phyloP scores from a whole-genome alignment of 768 basidiomycete species.

The Rhodosporidiobolus odoratus region DNA sequence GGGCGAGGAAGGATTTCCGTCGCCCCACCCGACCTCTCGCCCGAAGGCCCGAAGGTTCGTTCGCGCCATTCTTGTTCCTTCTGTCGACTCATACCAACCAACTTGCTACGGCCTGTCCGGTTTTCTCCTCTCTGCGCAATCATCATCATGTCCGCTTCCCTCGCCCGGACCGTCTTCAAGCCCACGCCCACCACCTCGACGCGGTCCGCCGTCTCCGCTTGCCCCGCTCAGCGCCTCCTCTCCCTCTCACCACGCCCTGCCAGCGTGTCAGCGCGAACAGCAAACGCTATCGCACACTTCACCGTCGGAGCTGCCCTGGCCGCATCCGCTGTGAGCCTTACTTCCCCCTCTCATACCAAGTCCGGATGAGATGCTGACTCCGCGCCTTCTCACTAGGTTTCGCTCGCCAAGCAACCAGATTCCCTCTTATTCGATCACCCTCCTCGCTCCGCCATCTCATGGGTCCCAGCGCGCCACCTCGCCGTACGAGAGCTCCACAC shows the following conservation, averaged over 20 bases:
- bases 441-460: constrained; percentile 12
- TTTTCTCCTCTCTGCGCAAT: no score
- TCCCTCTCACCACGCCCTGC: not conserved
- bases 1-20: no score
- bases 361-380: not conserved
- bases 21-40: no score
- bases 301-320: constrained; percentile 1
- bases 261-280: not conserved
- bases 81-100: no score
- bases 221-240: not conserved
- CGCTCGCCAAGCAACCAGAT: constrained; percentile 11
- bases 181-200: not conserved
- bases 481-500: not conserved
- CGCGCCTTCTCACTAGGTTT: not conserved
- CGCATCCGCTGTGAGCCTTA: constrained; percentile 2
- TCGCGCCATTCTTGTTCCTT: no score
- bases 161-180: constrained; percentile 24
- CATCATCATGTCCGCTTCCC: constrained; percentile 16
- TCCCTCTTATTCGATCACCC: constrained; percentile 17
- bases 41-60: no score
- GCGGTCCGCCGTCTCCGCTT: not conserved
- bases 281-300: constrained; percentile 14
- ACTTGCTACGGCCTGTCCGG: no score
- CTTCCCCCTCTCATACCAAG: not conserved
- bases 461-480: constrained; percentile 7